Base-by-base conservation (phyloP, 331 rosid species). In the Acacia pycnantha region DNA sequence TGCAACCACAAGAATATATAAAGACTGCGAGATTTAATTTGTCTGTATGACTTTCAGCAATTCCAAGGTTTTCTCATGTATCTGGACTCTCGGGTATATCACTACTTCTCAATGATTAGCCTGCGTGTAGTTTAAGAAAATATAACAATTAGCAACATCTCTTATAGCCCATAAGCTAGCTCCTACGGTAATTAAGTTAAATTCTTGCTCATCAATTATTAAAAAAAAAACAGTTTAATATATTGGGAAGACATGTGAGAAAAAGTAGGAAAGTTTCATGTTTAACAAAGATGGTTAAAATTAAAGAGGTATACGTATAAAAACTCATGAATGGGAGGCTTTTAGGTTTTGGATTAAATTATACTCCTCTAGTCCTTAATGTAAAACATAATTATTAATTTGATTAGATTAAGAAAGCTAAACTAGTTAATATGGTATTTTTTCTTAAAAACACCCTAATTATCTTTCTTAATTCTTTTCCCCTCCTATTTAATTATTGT, bases 31-130 rank as follows among this genome's bases (percentile, higher is more conserved):
- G 58, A 77, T 26, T 37, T 37, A 6, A 37, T 37, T 54, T 54
- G 27, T 26, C 35, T 61, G 16, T 65, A 76, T 64, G 18, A 72
- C 78, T 67, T 78, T 74, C 75, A 44, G 66, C 83, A 81, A 44
- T 53, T 77, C 70, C 77, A 47, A 78, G 75, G 75, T 78, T 72
- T 47, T 47, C 16, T 47, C 26, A 72, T 62, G 76, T 35, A 24
- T 31, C 19, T 29, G 50, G 74, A 43, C 73, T 84, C 58, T 33
- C 50, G 58, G 9, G 15, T 19, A 24, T 24, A 59, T 24, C 33
- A 24, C 15, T 11, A 4, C 18, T 59, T 4, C 66, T 59, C 33
- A 33, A 66, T 66, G 16, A 66, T 33, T 66, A 18, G 24, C 24
- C 16, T 31, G n/a, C 24, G n/a, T 16, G 24, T 16, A 8, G 47